phyloP scores from a whole-genome alignment of 441 rosid species.

The Melastoma candidum region DNA sequence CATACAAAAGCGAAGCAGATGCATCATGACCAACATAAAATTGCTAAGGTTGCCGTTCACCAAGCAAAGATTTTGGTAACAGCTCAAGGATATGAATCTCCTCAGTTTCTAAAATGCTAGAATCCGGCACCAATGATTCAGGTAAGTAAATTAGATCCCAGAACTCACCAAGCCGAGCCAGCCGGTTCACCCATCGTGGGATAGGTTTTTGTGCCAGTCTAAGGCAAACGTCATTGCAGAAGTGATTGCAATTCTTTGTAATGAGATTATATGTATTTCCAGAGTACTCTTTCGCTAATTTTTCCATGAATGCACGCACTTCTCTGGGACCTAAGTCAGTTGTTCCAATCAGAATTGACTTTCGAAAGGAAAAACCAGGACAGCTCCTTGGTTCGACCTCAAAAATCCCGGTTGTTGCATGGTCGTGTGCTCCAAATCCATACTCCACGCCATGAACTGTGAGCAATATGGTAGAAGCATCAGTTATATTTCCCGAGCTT shows the following conservation, averaged over 20 bases:
- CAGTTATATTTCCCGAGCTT: not conserved
- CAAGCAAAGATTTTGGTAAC: too few species aligned
- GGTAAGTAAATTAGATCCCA: not conserved
- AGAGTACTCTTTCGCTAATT: slow-evolving; percentile 46
- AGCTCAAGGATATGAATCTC: too few species aligned
- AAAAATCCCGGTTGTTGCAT: slow-evolving; percentile 60
- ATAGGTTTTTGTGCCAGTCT: slow-evolving; percentile 56
- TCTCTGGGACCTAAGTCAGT: slow-evolving; percentile 72
- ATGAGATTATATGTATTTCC: slow-evolving; percentile 79
- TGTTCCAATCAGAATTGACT: slow-evolving; percentile 74
- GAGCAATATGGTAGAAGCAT: slow-evolving; percentile 1
- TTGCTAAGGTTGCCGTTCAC: too few species aligned
- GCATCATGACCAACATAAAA: not conserved
- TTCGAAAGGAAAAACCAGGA: slow-evolving; percentile 81
- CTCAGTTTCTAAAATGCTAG: too few species aligned
- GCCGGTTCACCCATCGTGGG: slow-evolving; percentile 94
- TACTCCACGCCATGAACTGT: slow-evolving; percentile 82
- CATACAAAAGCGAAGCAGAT: not conserved
- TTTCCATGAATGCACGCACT: slow-evolving; percentile 63
- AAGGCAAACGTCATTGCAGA: slow-evolving; percentile 69
- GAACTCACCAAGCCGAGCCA: slow-evolving; percentile 76
- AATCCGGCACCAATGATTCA: too few species aligned
- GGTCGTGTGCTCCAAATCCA: slow-evolving; percentile 90
- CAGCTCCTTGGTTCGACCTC: slow-evolving; percentile 88
- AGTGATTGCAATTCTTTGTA: slow-evolving; percentile 91